Conservation (phyloP, 176 grass and related monocot genomes). For the Tillandsia fasciculata region DNA sequence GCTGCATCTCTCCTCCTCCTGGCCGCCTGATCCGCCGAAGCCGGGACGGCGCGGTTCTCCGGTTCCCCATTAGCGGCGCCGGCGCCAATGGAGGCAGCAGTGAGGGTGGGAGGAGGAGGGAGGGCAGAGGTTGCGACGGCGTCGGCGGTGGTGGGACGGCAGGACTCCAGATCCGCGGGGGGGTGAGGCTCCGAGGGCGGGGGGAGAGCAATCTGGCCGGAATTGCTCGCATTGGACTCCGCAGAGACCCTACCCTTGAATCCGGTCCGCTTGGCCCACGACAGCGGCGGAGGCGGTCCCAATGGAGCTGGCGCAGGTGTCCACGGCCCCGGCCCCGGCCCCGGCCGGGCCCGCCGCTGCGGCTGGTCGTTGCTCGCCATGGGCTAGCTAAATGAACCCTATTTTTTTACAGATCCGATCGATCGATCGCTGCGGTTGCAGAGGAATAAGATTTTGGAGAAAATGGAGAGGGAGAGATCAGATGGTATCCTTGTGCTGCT, state of each 20-base stretch:
- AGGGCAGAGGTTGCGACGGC: constrained; percentile 10
- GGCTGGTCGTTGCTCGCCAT: constrained; percentile 19
- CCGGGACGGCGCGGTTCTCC: background rate
- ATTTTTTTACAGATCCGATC: too few relatives aligned
- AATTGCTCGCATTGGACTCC: constrained; percentile 44
- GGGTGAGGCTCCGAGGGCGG: constrained; percentile 21
- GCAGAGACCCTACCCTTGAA: constrained; percentile 55
- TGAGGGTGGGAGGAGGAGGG: background rate
- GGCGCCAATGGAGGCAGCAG: background rate
- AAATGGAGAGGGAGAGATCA: background rate
- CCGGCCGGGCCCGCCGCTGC: constrained; percentile 42
- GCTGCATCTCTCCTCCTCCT: constrained; percentile 49
- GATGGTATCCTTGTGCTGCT: background rate
- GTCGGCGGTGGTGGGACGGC: constrained; percentile 15
- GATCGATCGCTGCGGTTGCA: background rate
- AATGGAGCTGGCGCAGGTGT: constrained; percentile 35
- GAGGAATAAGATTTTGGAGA: background rate
- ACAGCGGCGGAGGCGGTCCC: constrained; percentile 43
- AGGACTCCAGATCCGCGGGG: constrained; percentile 66
- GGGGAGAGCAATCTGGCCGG: constrained; percentile 46
- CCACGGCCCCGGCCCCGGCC: constrained; percentile 43
- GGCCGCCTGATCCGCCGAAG: constrained; percentile 4
- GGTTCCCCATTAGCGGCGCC: background rate
- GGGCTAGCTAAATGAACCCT: background rate
- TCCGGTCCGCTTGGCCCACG: constrained; percentile 90